Base-by-base conservation (phyloP, 805 yeast species). In the Ogataea wickerhamii region DNA sequence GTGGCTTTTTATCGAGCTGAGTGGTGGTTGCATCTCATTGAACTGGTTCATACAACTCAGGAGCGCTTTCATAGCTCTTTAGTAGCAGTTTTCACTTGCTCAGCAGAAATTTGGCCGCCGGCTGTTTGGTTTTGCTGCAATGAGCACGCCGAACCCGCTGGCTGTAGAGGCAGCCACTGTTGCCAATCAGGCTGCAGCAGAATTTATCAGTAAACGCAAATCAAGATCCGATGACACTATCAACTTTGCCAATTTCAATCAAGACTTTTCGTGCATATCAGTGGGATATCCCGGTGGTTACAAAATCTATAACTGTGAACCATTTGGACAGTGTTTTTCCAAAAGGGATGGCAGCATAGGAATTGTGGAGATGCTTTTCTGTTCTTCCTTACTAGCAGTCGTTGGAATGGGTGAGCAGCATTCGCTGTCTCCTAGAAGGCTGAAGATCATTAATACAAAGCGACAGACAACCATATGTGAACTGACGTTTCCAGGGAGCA, bases 311-410 rank as follows among this genome's bases (percentile, higher is more conserved):
- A 85, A 84, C 54, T 87, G 96, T 60, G 87, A 82, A 48, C 94
- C 94, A 21, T 82, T 86, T 60, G 86, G 88, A 5, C 74, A 74
- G 45, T 80, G 84, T 54, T 82, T 74, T 52, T 71, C 70, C 19
- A 68, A 71, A 34, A 24, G 42, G 2, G 71, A 68, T 36, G 84
- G 82, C 24, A 72, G 85, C 5, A 73, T 81, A 21, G 88, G 87
- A 0, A 76, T 87, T 3, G 83, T 88, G 7, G 96, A 89, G 56
- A 91, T 91, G 98, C 74, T 91, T 16, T 91, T 87, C 54, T 74
- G 85, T 32, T 86, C 98, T 0, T 84, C 95, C 5, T 68, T 91
- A 26, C 71, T 93, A 11, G 96, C 94, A 0, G 66, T 88, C 5
- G 95, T 87, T 2, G 93, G 91, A 5, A 70, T 78, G 37, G 95